A percentile compares a stretch with the other conserved stretches of the same genome.
These are phyloP conservation scores for Auricularia heimuer DNA, from an alignment of 768 basidiomycete genomes.

Conservation along the genomic window DNA sequence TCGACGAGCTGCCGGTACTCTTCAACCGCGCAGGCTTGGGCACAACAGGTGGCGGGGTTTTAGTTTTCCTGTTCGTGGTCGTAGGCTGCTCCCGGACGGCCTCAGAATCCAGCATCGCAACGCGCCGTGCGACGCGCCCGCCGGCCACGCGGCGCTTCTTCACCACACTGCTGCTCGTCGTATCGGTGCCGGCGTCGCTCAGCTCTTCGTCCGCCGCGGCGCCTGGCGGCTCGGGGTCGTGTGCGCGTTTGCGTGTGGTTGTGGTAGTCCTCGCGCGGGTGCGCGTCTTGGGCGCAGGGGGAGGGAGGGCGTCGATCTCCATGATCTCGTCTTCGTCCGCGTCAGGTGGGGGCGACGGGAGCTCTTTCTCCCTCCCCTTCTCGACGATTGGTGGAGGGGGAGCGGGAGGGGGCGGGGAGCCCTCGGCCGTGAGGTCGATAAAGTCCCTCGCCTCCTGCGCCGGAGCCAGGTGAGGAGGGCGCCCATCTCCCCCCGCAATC, in stretches of 20 bases:
- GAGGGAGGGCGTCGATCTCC: background rate
- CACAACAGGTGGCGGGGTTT: no score
- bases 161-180: background rate
- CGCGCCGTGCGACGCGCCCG: background rate
- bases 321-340: background rate
- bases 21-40: no score
- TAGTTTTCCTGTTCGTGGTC: no score
- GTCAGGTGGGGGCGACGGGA: background rate
- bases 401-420: background rate
- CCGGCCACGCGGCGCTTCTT: conserved; percentile 1
- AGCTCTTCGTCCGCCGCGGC: background rate
- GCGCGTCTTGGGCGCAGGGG: background rate
- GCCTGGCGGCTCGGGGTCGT: background rate
- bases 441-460: background rate
- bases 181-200: background rate
- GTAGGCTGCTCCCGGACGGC: no score
- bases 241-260: background rate
- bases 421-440: background rate
- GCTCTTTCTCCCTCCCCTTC: background rate
- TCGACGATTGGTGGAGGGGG: background rate
- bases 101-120: background rate
- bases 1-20: no score
- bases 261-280: background rate
- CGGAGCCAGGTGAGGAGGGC: no score
- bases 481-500: no score